Evolutionary conservation across 495 filamentous ascomycete genomes (phyloP), one percentile per base, ranked within the genome.

Genomic region (Neurospora sp.): DNA sequence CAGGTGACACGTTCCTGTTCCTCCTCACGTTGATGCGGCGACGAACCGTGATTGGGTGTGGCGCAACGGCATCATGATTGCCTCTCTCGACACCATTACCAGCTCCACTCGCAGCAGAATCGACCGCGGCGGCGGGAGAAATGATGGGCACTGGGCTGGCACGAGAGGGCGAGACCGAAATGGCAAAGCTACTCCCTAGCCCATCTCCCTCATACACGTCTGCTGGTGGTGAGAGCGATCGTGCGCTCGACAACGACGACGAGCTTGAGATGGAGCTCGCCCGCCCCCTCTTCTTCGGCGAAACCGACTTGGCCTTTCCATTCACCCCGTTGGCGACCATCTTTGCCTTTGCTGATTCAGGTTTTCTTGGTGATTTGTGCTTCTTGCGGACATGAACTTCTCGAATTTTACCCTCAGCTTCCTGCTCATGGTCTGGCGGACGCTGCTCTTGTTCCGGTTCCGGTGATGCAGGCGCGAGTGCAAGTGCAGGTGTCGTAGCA

Each of bases 1-100:
- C 73, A 75, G 79, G 73, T 74, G 81, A 77, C 71, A 81, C 81
- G 48, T 81, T 83, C 71, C 79, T 77, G 78, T 78, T 79, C 75
- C 82, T 84, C 71, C 77, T 76, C 48, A 76, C 79, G 70, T 73
- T 73, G 62, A 77, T 76, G 36, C 78, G 75, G 39, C 78, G 78
- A 54, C 76, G 77, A 72, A 74, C 74, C 71, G 77, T 79, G 48
- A 81, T 77, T 76, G 79, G 79, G 70, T 76, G 76, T 17, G 69
- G 69, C 59, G 59, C 72, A 74, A 34, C 73, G 39, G 73, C 34
- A 40, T 69, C 69, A 9, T 19, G 54, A 66, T 34, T 66, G 54
- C 54, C 54, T 28, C 54, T 15, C 15, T 66, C 28, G 28, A 66
- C 54, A 34, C 28, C 54, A 66, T 66, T 19, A 36, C 3, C 54